Conservation (phyloP, 805 yeast genomes). For the Monosporozyma unispora region DNA sequence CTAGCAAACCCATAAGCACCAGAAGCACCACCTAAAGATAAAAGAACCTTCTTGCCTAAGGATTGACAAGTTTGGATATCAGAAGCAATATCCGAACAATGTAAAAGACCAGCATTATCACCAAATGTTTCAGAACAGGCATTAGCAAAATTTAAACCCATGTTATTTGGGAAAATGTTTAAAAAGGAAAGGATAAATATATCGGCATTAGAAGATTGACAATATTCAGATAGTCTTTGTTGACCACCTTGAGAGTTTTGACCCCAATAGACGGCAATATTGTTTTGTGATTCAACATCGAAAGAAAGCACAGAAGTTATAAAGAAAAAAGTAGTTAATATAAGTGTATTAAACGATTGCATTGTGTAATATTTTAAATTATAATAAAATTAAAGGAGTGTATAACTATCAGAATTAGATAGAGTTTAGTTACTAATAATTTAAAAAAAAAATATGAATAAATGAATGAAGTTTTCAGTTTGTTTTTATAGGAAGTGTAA, state of each 20-base stretch:
- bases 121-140: slow-evolving; percentile 36
- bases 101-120: slow-evolving; percentile 30
- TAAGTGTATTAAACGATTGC: neutral
- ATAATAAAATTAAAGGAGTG: neutral
- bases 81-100: slow-evolving; percentile 47
- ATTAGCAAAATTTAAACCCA: slow-evolving; percentile 49
- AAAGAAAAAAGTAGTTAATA: neutral
- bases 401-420: neutral
- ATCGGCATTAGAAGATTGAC: slow-evolving; percentile 61
- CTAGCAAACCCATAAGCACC: slow-evolving; percentile 78
- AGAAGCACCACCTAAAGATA: slow-evolving; percentile 71
- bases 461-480: neutral
- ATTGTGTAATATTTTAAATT: neutral
- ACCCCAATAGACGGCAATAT: slow-evolving; percentile 85
- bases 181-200: slow-evolving; percentile 66
- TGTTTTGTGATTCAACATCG: slow-evolving; percentile 36
- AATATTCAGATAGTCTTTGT: slow-evolving; percentile 41
- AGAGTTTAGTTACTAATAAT: neutral
- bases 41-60: slow-evolving; percentile 64
- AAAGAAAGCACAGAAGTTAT: slow-evolving; percentile 17
- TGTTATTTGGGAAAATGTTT: slow-evolving; percentile 44
- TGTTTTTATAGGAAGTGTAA: neutral
- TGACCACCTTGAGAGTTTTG: slow-evolving; percentile 66
- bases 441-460: neutral
- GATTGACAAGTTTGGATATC: slow-evolving; percentile 72